A percentile compares a stretch with the other conserved stretches of the same genome.
These are phyloP conservation scores for Penicillium turbatum DNA, from an alignment of 495 filamentous ascomycete genomes.

Conservation along the genomic window DNA sequence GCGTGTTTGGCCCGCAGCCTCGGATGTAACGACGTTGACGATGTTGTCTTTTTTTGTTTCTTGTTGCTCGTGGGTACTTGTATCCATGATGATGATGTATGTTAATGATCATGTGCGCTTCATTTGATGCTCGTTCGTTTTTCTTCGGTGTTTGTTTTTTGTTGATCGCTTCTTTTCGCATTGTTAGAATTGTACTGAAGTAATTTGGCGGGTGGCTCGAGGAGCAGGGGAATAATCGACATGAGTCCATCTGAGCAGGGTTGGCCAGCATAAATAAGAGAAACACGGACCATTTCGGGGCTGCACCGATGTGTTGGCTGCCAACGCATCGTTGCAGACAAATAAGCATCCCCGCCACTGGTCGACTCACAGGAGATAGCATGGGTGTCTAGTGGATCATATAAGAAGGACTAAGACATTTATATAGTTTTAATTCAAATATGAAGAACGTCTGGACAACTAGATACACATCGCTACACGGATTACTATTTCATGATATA, in stretches of 20 bases:
- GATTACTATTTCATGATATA: background rate
- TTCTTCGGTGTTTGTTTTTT: background rate
- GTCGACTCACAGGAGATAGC: background rate
- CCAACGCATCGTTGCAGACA: slow-evolving; percentile 3
- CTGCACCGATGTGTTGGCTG: slow-evolving; percentile 7
- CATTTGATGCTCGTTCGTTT: background rate
- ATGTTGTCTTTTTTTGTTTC: slow-evolving; percentile 1
- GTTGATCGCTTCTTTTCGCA: background rate
- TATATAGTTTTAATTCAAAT: background rate
- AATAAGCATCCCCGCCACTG: background rate
- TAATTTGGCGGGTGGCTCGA: background rate
- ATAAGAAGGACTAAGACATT: background rate
- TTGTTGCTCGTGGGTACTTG: background rate
- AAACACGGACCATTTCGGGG: slow-evolving; percentile 7
- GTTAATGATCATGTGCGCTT: slow-evolving; percentile 6
- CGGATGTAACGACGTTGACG: slow-evolving; percentile 6
- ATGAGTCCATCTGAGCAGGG: background rate
- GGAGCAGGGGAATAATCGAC: background rate
- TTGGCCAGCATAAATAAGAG: slow-evolving; percentile 5
- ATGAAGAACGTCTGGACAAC: background rate
- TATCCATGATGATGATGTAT: slow-evolving; percentile 1
- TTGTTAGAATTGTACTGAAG: background rate
- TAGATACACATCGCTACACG: background rate
- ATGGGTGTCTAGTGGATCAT: background rate
- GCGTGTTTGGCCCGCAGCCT: slow-evolving; percentile 8